Evolutionary conservation across 1,284 basidiomycete species (phyloP).

Genomic region (Cerioporus squamosus): DNA sequence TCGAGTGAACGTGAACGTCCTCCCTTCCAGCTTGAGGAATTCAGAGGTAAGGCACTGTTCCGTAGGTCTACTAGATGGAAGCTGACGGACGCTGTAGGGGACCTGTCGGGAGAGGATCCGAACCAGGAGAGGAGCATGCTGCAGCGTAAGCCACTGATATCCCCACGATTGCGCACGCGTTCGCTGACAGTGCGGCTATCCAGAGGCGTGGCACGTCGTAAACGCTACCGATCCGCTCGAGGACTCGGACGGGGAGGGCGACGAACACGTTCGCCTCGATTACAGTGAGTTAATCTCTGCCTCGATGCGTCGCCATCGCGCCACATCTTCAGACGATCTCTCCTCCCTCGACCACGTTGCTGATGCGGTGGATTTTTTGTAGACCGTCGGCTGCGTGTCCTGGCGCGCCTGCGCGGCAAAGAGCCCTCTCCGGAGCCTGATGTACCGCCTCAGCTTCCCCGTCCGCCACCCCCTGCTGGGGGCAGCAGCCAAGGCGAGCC

Average conservation of each 20-base stretch:
- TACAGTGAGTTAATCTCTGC: constrained; percentile 52
- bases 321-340: neutral
- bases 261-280: constrained; percentile 65
- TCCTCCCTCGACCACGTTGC: neutral
- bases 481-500: constrained; percentile 17
- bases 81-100: constrained; percentile 9
- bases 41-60: constrained; percentile 8
- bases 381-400: constrained; percentile 40
- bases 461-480: constrained; percentile 6
- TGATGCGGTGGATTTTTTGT: neutral
- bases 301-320: neutral
- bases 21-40: constrained; percentile 22
- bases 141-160: constrained; percentile 31
- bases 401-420: constrained; percentile 42
- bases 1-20: constrained; percentile 15
- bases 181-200: constrained; percentile 12
- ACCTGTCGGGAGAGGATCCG: constrained; percentile 23
- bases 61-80: neutral
- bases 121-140: constrained; percentile 33
- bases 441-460: constrained; percentile 4
- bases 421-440: constrained; percentile 33
- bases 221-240: constrained; percentile 64
- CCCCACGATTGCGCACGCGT: neutral
- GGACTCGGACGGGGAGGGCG: constrained; percentile 76
- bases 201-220: constrained; percentile 75